These are phyloP conservation scores for Breynia disticha DNA, from an alignment of 441 rosid species.

Conservation along the genomic window DNA sequence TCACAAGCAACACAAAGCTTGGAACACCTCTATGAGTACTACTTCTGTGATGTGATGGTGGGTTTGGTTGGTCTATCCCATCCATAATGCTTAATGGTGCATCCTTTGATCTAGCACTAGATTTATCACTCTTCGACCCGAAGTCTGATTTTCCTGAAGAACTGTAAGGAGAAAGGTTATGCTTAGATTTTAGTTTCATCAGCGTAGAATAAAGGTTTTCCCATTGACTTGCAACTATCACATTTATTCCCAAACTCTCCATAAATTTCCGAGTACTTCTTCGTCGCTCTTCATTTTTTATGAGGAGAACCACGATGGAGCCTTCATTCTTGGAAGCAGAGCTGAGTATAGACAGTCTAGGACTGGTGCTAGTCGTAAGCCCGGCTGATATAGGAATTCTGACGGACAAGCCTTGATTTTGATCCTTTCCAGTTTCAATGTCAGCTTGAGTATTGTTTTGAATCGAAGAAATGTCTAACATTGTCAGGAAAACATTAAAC, in stretches of 20 bases:
- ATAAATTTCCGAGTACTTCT: conserved; percentile 38
- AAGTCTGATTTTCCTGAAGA: conserved; percentile 34
- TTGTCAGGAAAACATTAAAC: conserved; percentile 40
- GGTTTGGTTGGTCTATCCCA: conserved; percentile 22
- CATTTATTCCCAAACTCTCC: conserved; percentile 45
- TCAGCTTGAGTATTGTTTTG: conserved; percentile 15
- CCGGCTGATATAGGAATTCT: conserved; percentile 18
- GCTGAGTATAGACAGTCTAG: conserved; percentile 23
- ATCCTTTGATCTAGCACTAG: conserved; percentile 28
- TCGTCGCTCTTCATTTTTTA: conserved; percentile 36
- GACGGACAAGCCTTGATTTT: conserved; percentile 17
- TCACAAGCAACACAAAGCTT: conserved; percentile 40
- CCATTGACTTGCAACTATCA: conserved; percentile 31
- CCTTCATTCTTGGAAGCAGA: conserved; percentile 35
- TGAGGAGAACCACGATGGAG: conserved; percentile 61
- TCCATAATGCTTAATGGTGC: conserved; percentile 34
- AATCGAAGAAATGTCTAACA: no score
- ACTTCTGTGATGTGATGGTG: conserved; percentile 13
- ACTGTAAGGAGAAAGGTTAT: conserved; percentile 26
- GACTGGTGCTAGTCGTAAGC: conserved; percentile 22
- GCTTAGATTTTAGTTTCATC: conserved; percentile 25
- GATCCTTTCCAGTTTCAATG: conserved; percentile 19
- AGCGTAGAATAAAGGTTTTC: conserved; percentile 25
- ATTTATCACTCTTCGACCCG: conserved; percentile 22
- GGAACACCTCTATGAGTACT: conserved; percentile 8